Conservation (phyloP, 768 basidiomycete genomes). For the Russula dissimulans region DNA sequence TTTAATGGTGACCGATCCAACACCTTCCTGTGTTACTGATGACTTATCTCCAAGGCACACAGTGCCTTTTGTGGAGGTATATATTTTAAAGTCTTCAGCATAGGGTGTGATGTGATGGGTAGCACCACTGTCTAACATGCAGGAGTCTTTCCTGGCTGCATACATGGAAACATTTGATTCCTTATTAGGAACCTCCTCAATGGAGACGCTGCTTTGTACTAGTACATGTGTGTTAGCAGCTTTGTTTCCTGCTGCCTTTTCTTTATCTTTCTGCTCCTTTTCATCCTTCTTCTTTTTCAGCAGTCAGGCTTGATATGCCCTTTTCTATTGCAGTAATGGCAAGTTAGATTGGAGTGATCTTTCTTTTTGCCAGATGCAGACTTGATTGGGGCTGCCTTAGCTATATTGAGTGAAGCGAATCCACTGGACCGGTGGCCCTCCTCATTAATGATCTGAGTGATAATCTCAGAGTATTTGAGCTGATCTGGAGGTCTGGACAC, state of each 20-base stretch:
- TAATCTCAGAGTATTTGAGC: neutral
- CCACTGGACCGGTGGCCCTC: neutral
- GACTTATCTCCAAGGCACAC: neutral
- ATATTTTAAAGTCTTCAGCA: neutral
- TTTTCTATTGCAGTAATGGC: too few species aligned
- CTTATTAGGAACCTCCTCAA: neutral
- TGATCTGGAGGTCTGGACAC: neutral
- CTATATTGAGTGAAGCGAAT: neutral
- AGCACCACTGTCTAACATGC: neutral
- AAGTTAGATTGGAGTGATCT: too few species aligned
- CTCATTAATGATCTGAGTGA: neutral
- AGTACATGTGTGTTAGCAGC: too few species aligned
- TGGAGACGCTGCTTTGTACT: too few species aligned
- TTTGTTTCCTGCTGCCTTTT: neutral
- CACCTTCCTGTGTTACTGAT: neutral
- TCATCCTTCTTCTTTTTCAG: neutral
- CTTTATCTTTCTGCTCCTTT: neutral
- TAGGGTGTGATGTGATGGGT: neutral
- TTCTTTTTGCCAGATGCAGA: neutral
- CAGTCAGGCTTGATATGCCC: too few species aligned
- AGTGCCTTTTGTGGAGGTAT: neutral
- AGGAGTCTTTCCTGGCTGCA: neutral
- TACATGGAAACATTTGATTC: neutral
- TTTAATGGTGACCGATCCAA: neutral
- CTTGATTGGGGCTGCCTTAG: neutral